These are phyloP conservation scores for Daldinia grandis DNA, from an alignment of 495 filamentous ascomycete genomes.

Conservation along the genomic window DNA sequence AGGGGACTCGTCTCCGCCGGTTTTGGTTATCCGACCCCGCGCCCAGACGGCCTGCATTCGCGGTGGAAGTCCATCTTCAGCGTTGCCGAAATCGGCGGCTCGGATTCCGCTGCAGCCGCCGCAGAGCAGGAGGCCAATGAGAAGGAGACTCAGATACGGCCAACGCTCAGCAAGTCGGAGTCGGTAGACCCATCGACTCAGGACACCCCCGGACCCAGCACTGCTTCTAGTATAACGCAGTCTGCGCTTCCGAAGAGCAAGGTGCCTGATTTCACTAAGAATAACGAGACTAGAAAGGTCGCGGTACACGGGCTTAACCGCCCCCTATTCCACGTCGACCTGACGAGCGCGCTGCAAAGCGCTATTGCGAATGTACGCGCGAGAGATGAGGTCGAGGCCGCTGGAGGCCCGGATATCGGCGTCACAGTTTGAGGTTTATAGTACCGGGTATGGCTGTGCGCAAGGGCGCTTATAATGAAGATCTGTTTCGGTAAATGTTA, in stretches of 20 bases:
- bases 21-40: constrained; percentile 82
- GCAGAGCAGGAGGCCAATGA: constrained; percentile 66
- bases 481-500: not conserved
- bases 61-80: constrained; percentile 97
- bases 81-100: constrained; percentile 86
- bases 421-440: constrained; percentile 17
- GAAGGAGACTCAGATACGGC: constrained; percentile 56
- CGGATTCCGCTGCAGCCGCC: constrained; percentile 67
- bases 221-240: constrained; percentile 39
- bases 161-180: constrained; percentile 40
- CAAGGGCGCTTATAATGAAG: not conserved
- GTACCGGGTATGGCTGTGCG: not conserved
- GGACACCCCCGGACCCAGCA: constrained; percentile 45
- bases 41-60: constrained; percentile 60
- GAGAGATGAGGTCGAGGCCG: constrained; percentile 46
- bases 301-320: constrained; percentile 85
- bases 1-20: constrained; percentile 90
- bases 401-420: constrained; percentile 30
- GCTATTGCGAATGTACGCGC: constrained; percentile 80
- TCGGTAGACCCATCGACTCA: constrained; percentile 26
- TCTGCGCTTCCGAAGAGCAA: constrained; percentile 28
- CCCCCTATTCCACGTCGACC: constrained; percentile 93
- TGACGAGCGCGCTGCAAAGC: constrained; percentile 90
- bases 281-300: constrained; percentile 49
- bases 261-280: constrained; percentile 21